Evolutionary conservation across 257 asterid species (phyloP), one percentile per base, ranked within the genome.

Genomic region (Petrea volubilis): DNA sequence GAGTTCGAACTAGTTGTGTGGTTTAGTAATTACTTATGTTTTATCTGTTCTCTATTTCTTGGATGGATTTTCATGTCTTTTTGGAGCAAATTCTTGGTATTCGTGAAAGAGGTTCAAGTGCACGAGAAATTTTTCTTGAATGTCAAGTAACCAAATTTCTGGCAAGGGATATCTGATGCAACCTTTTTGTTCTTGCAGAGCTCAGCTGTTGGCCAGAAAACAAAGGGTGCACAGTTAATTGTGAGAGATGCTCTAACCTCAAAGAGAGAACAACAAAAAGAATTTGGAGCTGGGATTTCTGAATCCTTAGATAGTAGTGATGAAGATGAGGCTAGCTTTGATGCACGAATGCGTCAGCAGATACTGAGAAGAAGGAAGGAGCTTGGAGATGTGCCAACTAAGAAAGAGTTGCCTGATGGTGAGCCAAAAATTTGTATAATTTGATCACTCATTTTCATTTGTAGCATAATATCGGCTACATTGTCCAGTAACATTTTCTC

Each of bases 331-430:
- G 82, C 86, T 43, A 78, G 57, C 78, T 95, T 95, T 68, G 99
- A 91, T 82, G 92, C 86, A 44, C 87, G 93, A 55, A 95, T 95
- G 99, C 99, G 96, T 77, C 91, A 85, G 83, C 95, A 88, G 84
- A 86, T 92, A 78, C 79, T 95, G 27, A 81, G 20, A 80, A 92
- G 85, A 81, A 83, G 91, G 74, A 87, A 82, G 72, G 98, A 90
- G 67, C 87, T 86, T 36, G 98, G 88, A 38, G 90, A 80, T 72
- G 12, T 76, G 41, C 87, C 88, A 28, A 67, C 79, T 69, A 86
- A 84, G 77, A 87, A 79, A 70, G 86, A 82, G 76, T 67, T 68
- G 64, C 81, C 47, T 23, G 66, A 72, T 33, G 95, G 98, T 88
- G 81, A 84, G 88, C 74, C 57, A 15, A 58, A 55, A 44, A 17